Conservation (phyloP, 1,139 yeast genomes). For the Yarrowia galli region DNA sequence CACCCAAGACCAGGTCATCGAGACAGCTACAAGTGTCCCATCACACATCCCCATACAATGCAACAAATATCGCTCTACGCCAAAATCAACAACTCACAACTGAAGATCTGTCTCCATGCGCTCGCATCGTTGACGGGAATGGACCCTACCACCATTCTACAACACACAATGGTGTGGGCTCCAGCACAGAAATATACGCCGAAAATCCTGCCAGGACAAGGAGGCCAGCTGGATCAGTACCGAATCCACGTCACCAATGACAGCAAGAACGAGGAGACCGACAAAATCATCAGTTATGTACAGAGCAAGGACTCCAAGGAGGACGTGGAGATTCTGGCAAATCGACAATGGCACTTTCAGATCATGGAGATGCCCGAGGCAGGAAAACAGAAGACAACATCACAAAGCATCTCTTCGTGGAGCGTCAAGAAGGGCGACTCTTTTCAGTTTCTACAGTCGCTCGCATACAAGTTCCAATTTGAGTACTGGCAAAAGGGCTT, state of each 20-base stretch:
- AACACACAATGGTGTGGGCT: conserved; percentile 49
- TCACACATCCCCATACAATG: conserved; percentile 49
- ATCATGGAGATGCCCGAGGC: conserved; percentile 86
- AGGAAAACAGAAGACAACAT: conserved; percentile 71
- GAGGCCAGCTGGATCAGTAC: conserved; percentile 51
- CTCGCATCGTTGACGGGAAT: conserved; percentile 51
- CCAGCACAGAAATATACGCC: conserved; percentile 49
- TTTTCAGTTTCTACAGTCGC: conserved; percentile 60
- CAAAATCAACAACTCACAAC: conserved; percentile 47
- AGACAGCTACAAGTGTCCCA: background rate
- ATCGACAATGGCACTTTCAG: conserved; percentile 65
- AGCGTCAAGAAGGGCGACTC: conserved; percentile 56
- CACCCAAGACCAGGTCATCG: background rate
- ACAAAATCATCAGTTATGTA: conserved; percentile 24
- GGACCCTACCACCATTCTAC: conserved; percentile 46
- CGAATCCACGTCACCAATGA: conserved; percentile 46
- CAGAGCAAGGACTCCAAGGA: conserved; percentile 40
- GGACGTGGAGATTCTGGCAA: conserved; percentile 40
- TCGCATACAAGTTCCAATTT: conserved; percentile 73
- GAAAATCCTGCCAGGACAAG: conserved; percentile 49
- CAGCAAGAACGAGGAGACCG: conserved; percentile 21
- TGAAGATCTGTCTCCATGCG: conserved; percentile 49
- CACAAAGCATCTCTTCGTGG: conserved; percentile 75
- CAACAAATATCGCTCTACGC: conserved; percentile 52
- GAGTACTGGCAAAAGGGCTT: conserved; percentile 74